phyloP scores from a whole-genome alignment of 1,284 basidiomycete species.

The Pseudozyma sp. region DNA sequence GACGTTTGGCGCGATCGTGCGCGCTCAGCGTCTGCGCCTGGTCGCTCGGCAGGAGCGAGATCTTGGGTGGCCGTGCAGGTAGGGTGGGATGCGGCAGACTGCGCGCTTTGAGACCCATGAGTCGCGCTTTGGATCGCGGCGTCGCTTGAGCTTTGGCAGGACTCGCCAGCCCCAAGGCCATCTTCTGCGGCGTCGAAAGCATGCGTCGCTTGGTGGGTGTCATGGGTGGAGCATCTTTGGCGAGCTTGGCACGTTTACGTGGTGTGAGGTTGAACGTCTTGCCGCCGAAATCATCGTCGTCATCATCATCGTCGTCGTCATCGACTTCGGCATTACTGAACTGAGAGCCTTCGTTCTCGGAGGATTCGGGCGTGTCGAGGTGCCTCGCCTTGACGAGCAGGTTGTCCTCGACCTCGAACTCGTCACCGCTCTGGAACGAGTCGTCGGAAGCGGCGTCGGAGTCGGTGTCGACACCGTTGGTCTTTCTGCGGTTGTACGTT shows the following conservation, averaged over 20 bases:
- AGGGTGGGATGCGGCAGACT: conserved; percentile 47
- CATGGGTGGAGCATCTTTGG: conserved; percentile 38
- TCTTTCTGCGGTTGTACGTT: conserved; percentile 25
- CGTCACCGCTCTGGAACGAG: conserved; percentile 48
- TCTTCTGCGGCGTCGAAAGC: conserved; percentile 34
- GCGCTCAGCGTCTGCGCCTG: conserved; percentile 44
- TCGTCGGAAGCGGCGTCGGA: conserved; percentile 49
- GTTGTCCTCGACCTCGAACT: conserved; percentile 43
- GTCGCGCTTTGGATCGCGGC: conserved; percentile 43
- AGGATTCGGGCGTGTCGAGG: conserved; percentile 44
- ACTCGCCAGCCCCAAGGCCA: conserved; percentile 30
- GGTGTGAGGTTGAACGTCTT: conserved; percentile 40
- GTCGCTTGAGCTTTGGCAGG: conserved; percentile 46
- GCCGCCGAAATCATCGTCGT: conserved; percentile 33
- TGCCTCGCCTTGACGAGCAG: conserved; percentile 43
- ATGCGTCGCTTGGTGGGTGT: conserved; percentile 42
- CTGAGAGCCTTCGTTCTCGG: conserved; percentile 42
- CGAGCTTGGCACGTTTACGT: conserved; percentile 25
- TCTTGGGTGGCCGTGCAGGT: conserved; percentile 50
- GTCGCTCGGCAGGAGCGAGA: conserved; percentile 43
- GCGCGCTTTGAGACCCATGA: conserved; percentile 41
- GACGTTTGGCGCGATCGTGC: conserved; percentile 65
- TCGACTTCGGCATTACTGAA: conserved; percentile 25
- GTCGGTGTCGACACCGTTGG: conserved; percentile 32
- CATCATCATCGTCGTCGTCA: conserved; percentile 25